A percentile compares a stretch with the other conserved stretches of the same genome.
Evolutionary conservation across 2,329 filamentous ascomycete genomes (phyloP).

Genomic region (Corynespora cassiicola): DNA sequence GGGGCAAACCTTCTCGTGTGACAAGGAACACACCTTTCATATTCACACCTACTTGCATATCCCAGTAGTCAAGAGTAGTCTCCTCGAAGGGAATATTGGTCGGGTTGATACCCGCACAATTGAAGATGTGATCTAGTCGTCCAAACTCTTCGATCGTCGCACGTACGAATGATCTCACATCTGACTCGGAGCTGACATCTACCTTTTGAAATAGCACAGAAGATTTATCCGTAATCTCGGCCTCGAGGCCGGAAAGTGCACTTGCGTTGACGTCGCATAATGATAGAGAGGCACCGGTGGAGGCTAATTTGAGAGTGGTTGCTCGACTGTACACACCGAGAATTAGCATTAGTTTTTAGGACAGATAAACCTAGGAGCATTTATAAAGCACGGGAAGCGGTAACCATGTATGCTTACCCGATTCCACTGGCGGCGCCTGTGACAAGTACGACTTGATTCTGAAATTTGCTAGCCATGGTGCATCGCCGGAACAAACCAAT

Average conservation of each 20-base stretch:
- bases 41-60: conserved; percentile 1
- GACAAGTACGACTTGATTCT: conserved; percentile 1
- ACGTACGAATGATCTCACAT: not conserved
- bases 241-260: not conserved
- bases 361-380: not conserved
- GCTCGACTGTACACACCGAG: conserved; percentile 3
- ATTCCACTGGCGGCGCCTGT: conserved; percentile 4
- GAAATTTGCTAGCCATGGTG: conserved; percentile 5
- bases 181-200: conserved; percentile 2
- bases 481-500: too few relatives aligned
- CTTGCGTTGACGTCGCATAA: conserved; percentile 3
- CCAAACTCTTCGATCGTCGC: conserved; percentile 1
- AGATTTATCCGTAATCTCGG: not conserved
- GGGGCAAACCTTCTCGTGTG: conserved; percentile 47
- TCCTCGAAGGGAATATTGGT: conserved; percentile 2
- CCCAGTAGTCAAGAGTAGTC: conserved; percentile 1
- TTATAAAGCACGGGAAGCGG: too few relatives aligned
- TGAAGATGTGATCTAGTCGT: conserved; percentile 4
- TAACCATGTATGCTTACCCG: not conserved
- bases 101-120: conserved; percentile 3
- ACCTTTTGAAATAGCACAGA: conserved; percentile 1
- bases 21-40: conserved; percentile 20
- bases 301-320: conserved; percentile 1
- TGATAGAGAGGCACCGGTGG: conserved; percentile 2
- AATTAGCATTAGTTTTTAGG: too few relatives aligned